Evolutionary conservation across 2,329 filamentous ascomycete genomes (phyloP).

Genomic region (Cladosporium sp.): DNA sequence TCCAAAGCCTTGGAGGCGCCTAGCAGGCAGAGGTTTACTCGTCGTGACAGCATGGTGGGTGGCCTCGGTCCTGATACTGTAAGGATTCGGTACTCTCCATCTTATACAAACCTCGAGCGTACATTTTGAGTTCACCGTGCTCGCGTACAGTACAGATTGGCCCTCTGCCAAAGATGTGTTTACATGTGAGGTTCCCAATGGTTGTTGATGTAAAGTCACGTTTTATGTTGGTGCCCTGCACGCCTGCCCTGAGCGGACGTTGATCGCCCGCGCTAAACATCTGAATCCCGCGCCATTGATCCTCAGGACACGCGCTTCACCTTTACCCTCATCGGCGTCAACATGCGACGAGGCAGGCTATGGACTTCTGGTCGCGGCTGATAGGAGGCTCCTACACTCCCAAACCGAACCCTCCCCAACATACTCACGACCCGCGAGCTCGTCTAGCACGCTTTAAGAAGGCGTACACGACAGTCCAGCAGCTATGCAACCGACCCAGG

Average conservation of each 20-base stretch:
- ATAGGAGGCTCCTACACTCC: constrained; percentile 56
- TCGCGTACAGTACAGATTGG: too few species aligned
- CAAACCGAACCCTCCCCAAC: constrained; percentile 49
- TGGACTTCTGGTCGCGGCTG: constrained; percentile 57
- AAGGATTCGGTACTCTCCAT: too few species aligned
- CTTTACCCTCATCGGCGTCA: constrained; percentile 10
- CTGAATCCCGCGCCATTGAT: constrained; percentile 5
- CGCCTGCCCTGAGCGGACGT: constrained; percentile 2
- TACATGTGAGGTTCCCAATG: neutral
- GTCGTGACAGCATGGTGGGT: neutral
- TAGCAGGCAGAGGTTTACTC: neutral
- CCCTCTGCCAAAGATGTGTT: neutral
- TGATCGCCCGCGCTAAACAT: constrained; percentile 7
- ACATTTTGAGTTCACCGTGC: neutral
- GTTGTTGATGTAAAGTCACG: neutral
- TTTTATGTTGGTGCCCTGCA: neutral
- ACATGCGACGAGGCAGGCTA: constrained; percentile 21
- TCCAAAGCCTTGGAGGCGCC: neutral
- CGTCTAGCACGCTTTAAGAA: constrained; percentile 63
- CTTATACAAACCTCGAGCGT: neutral
- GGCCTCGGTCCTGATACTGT: neutral
- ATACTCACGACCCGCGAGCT: constrained; percentile 57
- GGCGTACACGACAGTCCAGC: constrained; percentile 61
- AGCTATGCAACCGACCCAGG: constrained; percentile 61
- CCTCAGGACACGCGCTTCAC: constrained; percentile 4